Conservation (phyloP, 1,284 basidiomycete genomes). For the Sphaerobolus stellatus region DNA sequence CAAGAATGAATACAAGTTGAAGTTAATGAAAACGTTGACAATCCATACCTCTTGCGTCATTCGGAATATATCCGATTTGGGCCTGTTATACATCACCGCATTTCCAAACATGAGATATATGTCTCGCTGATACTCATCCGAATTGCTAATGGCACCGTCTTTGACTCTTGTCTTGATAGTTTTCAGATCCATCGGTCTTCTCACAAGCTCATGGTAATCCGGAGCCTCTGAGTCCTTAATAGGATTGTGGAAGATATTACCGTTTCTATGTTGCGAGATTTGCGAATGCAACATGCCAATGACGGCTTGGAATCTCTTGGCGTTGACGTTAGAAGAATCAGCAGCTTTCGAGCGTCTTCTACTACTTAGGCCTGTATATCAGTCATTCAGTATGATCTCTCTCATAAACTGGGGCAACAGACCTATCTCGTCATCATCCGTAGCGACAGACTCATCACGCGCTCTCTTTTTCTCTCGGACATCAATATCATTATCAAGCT, state of each 20-base stretch:
- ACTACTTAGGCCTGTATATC: slow-evolving; percentile 12
- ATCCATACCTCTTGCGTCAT: slow-evolving; percentile 84
- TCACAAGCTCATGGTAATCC: slow-evolving; percentile 88
- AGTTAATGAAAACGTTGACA: slow-evolving; percentile 3
- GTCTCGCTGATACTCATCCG: slow-evolving; percentile 86
- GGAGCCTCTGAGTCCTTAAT: slow-evolving; percentile 86
- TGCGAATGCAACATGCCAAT: slow-evolving; percentile 78
- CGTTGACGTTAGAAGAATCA: slow-evolving; percentile 38
- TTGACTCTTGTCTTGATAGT: slow-evolving; percentile 82
- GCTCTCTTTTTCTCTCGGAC: slow-evolving; percentile 60
- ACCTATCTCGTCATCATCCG: slow-evolving; percentile 54
- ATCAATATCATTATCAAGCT: too few relatives aligned
- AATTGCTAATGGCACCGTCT: slow-evolving; percentile 76
- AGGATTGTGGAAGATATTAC: slow-evolving; percentile 87
- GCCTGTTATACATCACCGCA: slow-evolving; percentile 92
- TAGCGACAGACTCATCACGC: slow-evolving; percentile 67
- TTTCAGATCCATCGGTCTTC: slow-evolving; percentile 89
- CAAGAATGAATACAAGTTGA: slow-evolving; percentile 10
- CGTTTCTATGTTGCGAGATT: slow-evolving; percentile 81
- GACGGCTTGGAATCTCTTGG: slow-evolving; percentile 77
- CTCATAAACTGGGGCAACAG: not conserved
- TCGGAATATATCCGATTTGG: slow-evolving; percentile 75
- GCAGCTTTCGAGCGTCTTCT: slow-evolving; percentile 10
- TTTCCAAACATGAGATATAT: slow-evolving; percentile 93
- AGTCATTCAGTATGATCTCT: slow-evolving; percentile 13